phyloP scores from a whole-genome alignment of 805 yeast species.

The Candida piceae region DNA sequence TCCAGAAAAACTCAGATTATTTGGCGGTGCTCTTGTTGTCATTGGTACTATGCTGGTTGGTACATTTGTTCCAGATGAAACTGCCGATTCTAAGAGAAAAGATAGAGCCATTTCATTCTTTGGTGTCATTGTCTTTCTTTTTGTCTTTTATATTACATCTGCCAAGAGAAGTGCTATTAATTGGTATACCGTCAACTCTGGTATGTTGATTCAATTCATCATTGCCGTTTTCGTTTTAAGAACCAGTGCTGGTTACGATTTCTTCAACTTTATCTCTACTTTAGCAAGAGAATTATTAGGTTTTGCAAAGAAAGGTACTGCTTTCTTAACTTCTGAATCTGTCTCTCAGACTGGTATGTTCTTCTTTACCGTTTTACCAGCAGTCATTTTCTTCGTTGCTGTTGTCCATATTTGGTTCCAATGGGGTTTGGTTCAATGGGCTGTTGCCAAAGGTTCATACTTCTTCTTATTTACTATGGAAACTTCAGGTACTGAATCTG shows the following conservation, averaged over 20 bases:
- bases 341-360: conserved; percentile 41
- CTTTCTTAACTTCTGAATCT: conserved; percentile 44
- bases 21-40: conserved; percentile 41
- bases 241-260: conserved; percentile 54
- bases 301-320: conserved; percentile 57
- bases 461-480: conserved; percentile 57
- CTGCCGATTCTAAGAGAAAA: conserved; percentile 38
- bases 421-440: conserved; percentile 58
- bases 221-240: conserved; percentile 57
- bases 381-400: conserved; percentile 60
- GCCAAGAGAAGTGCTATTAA: conserved; percentile 39
- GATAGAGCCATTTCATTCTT: conserved; percentile 57
- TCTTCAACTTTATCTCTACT: conserved; percentile 54
- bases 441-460: conserved; percentile 48
- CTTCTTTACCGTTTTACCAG: conserved; percentile 56
- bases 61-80: conserved; percentile 46
- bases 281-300: conserved; percentile 53
- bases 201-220: conserved; percentile 54
- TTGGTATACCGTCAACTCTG: conserved; percentile 59
- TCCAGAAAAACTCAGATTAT: conserved; percentile 37
- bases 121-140: conserved; percentile 45
- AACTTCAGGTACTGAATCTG: conserved; percentile 60
- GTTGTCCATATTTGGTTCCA: conserved; percentile 56
- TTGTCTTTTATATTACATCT: conserved; percentile 41
- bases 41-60: conserved; percentile 47